phyloP scores from a whole-genome alignment of 108 stramenopile genomes.

The Cylindrotheca fusiformis region DNA sequence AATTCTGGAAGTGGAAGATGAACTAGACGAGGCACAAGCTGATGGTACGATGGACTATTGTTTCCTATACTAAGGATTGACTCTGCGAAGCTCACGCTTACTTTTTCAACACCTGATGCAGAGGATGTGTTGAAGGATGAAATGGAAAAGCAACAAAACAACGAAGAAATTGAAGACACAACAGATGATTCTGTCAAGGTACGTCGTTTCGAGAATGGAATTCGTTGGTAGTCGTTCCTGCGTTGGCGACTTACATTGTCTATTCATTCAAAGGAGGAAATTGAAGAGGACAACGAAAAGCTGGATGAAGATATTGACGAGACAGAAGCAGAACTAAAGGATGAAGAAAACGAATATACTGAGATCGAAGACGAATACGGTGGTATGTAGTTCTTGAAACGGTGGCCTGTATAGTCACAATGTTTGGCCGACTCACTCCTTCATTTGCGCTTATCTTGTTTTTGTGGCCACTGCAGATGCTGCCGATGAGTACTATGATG shows the following conservation, averaged over 20 bases:
- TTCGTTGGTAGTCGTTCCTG: neutral
- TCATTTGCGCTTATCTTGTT: neutral
- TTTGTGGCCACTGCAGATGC: no score
- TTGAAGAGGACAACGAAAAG: conserved; percentile 18
- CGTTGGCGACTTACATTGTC: conserved; percentile 3
- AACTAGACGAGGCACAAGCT: conserved; percentile 11
- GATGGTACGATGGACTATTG: neutral
- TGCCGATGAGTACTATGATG: conserved; percentile 12
- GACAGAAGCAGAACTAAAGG: conserved; percentile 25
- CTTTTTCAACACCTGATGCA: no score
- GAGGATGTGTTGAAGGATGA: neutral
- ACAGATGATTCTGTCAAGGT: conserved; percentile 3
- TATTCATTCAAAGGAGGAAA: neutral
- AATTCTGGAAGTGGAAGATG: conserved; percentile 25
- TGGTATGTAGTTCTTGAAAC: conserved; percentile 2
- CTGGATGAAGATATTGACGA: conserved; percentile 21
- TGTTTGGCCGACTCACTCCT: neutral
- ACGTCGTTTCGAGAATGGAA: neutral
- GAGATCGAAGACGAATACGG: conserved; percentile 24
- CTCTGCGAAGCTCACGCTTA: no score
- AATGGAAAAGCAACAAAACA: neutral
- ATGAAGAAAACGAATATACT: conserved; percentile 14
- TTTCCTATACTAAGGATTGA: no score
- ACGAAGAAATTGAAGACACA: conserved; percentile 14
- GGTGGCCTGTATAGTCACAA: neutral